phyloP scores from a whole-genome alignment of 805 yeast genomes.

The Naumovozyma dairenensis region DNA sequence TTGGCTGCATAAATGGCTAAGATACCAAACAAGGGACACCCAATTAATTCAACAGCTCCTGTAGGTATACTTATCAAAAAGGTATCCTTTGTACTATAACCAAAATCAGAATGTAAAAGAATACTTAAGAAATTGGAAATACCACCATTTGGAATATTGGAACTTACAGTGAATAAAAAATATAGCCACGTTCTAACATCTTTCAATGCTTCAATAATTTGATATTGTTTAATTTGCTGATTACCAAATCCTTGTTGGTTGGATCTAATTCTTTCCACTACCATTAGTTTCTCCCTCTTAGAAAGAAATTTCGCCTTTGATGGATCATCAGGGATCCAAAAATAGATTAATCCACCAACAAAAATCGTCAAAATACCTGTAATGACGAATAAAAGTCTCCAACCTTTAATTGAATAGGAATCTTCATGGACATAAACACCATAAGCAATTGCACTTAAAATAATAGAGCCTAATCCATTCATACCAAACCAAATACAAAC shows the following conservation, averaged over 20 bases:
- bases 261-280: constrained; percentile 42
- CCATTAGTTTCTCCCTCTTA: constrained; percentile 35
- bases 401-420: constrained; percentile 37
- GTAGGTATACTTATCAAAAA: constrained; percentile 37
- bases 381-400: constrained; percentile 53
- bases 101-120: constrained; percentile 35
- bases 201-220: constrained; percentile 40
- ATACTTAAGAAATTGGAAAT: constrained; percentile 40
- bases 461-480: constrained; percentile 38
- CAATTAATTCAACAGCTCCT: constrained; percentile 38
- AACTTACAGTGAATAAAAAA: constrained; percentile 33
- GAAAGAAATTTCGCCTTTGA: constrained; percentile 36
- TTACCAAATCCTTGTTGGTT: constrained; percentile 54
- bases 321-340: constrained; percentile 52
- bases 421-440: constrained; percentile 35
- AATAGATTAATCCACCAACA: constrained; percentile 37
- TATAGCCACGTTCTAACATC: constrained; percentile 44
- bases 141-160: constrained; percentile 47
- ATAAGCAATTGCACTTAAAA: constrained; percentile 47
- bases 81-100: constrained; percentile 33
- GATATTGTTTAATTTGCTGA: constrained; percentile 43
- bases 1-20: constrained; percentile 16
- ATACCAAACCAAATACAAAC: constrained; percentile 37
- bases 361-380: constrained; percentile 50
- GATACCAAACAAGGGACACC: constrained; percentile 24